Evolutionary conservation across 352 stramenopile species (phyloP).

Genomic region (Phytophthora melonis): DNA sequence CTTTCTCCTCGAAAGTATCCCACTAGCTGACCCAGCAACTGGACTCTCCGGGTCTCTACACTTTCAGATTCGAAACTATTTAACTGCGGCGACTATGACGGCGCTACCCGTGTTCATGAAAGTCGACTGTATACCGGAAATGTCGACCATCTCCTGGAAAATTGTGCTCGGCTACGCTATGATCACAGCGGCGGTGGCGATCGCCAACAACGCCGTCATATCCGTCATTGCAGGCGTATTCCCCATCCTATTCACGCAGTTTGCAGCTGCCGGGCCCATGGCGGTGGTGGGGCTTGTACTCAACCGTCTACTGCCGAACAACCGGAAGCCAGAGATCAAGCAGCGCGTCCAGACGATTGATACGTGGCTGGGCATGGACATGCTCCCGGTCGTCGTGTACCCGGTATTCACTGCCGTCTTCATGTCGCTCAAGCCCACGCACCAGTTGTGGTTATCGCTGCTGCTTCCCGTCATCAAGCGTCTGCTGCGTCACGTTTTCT

Average conservation of each 20-base stretch:
- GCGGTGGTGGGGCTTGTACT: slow-evolving; percentile 6
- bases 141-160: slow-evolving; percentile 19
- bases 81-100: slow-evolving; percentile 23
- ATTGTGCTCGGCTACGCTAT: slow-evolving; percentile 16
- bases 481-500: slow-evolving; percentile 7
- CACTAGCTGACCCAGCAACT: slow-evolving; percentile 20
- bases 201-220: slow-evolving; percentile 23
- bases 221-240: slow-evolving; percentile 24
- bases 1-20: slow-evolving; percentile 39
- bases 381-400: slow-evolving; percentile 39
- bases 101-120: slow-evolving; percentile 21
- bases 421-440: slow-evolving; percentile 20
- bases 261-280: slow-evolving; percentile 28
- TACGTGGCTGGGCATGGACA: slow-evolving; percentile 14
- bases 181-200: slow-evolving; percentile 15
- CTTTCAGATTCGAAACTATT: slow-evolving; percentile 41
- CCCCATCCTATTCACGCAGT: slow-evolving; percentile 41
- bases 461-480: slow-evolving; percentile 41
- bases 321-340: not conserved
- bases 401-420: slow-evolving; percentile 33
- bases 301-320: slow-evolving; percentile 13
- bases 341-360: slow-evolving; percentile 15
- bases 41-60: slow-evolving; percentile 19
- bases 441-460: slow-evolving; percentile 41
- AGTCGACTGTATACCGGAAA: slow-evolving; percentile 34